Percentiles rank a stretch among this genome's conserved stretches.
These are phyloP conservation scores for Priceomyces haplophilus DNA, from an alignment of 805 yeast genomes.

Conservation along the genomic window DNA sequence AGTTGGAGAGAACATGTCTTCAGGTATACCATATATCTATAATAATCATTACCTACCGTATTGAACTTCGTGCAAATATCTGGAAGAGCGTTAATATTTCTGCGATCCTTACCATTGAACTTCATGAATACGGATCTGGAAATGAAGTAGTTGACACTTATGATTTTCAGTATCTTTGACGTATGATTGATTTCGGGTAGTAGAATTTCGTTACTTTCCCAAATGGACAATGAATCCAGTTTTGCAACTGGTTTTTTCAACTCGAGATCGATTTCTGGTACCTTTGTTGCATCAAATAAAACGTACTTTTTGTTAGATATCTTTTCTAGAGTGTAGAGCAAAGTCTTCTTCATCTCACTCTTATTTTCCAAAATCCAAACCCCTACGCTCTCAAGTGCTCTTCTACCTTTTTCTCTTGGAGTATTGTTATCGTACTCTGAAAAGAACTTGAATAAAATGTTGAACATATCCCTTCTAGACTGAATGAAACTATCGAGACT, in stretches of 20 bases:
- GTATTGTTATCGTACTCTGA: background rate
- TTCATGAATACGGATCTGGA: conserved; percentile 13
- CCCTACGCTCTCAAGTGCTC: background rate
- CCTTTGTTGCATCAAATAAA: background rate
- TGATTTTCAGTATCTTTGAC: conserved; percentile 4
- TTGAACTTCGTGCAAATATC: conserved; percentile 17
- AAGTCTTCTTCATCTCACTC: background rate
- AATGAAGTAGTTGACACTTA: conserved; percentile 12
- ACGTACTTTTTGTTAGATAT: background rate
- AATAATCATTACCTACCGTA: conserved; percentile 15
- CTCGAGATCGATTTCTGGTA: background rate
- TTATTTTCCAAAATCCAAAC: background rate
- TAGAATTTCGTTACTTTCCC: background rate
- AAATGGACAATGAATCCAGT: background rate
- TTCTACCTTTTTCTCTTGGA: background rate
- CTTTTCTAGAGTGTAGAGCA: background rate
- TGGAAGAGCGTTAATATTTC: conserved; percentile 6
- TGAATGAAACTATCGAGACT: conserved; percentile 11
- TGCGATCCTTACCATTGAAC: background rate
- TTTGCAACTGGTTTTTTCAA: background rate
- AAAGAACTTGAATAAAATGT: conserved; percentile 3
- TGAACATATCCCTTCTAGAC: conserved; percentile 9
- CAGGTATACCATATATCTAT: conserved; percentile 9
- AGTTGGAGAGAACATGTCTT: conserved; percentile 2
- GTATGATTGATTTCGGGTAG: background rate